phyloP scores from a whole-genome alignment of 805 yeast species.

The Millerozyma acaciae region DNA sequence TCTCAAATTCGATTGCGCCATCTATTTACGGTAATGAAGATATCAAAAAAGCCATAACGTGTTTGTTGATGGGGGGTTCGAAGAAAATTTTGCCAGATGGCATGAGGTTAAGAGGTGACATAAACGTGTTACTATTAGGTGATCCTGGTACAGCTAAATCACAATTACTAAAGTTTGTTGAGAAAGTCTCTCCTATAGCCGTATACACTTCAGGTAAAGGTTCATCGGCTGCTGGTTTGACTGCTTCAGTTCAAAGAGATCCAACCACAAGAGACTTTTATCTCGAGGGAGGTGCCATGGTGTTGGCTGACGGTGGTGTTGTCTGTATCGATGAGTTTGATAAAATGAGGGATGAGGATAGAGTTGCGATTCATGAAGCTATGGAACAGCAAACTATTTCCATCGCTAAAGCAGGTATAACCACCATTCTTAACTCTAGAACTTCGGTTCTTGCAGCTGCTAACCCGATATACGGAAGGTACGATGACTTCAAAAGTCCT shows the following conservation, averaged over 20 bases:
- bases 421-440: conserved; percentile 92
- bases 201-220: conserved; percentile 99
- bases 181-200: conserved; percentile 89
- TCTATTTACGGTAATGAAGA: conserved; percentile 92
- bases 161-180: conserved; percentile 90
- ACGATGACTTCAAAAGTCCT: conserved; percentile 92
- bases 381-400: conserved; percentile 99
- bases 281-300: conserved; percentile 99
- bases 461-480: conserved; percentile 94
- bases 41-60: conserved; percentile 89
- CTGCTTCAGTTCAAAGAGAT: conserved; percentile 96
- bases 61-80: conserved; percentile 91
- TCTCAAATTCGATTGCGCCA: conserved; percentile 89
- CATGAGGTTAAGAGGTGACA: conserved; percentile 94
- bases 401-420: conserved; percentile 98
- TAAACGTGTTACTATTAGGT: conserved; percentile 87
- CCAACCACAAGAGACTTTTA: conserved; percentile 84
- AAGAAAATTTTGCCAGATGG: conserved; percentile 92
- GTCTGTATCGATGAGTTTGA: conserved; percentile 99
- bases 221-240: conserved; percentile 98
- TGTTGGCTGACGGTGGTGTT: conserved; percentile 98
- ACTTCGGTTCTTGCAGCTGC: conserved; percentile 98
- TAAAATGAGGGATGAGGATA: conserved; percentile 97
- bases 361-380: conserved; percentile 99
- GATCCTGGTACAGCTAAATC: conserved; percentile 99